phyloP scores from a whole-genome alignment of 805 yeast genomes.

The Spencermartinsiella europaea region DNA sequence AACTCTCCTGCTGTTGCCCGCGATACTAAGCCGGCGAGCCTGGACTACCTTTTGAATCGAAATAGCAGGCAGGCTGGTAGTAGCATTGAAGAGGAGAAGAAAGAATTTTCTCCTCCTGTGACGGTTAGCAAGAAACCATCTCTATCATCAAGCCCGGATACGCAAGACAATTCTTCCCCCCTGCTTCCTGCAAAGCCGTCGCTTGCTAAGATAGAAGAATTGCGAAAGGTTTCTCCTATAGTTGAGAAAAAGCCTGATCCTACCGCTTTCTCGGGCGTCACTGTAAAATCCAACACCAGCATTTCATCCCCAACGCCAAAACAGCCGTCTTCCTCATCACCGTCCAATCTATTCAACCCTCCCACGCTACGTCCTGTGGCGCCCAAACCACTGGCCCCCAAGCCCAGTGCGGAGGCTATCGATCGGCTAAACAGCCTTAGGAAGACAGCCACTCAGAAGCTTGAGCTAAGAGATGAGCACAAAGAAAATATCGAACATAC shows the following conservation, averaged over 20 bases:
- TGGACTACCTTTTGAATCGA: background rate
- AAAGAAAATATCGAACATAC: conserved; percentile 18
- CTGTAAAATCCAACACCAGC: background rate
- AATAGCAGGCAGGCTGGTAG: no score
- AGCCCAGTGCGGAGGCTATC: conserved; percentile 18
- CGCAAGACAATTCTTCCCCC: no score
- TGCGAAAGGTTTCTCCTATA: background rate
- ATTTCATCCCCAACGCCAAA: no score
- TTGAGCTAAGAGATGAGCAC: conserved; percentile 12
- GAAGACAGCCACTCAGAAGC: conserved; percentile 14
- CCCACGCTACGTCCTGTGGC: background rate
- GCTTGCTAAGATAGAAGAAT: background rate
- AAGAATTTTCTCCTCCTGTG: no score
- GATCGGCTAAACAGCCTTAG: conserved; percentile 17
- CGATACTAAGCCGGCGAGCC: background rate
- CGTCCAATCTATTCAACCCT: background rate
- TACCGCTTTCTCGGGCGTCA: no score
- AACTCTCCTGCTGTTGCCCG: background rate
- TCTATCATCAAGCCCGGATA: no score
- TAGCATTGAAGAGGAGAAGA: background rate
- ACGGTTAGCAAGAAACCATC: background rate
- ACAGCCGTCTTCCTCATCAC: background rate
- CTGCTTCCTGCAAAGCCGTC: no score
- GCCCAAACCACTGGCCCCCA: conserved; percentile 9
- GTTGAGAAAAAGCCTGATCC: background rate